Percentiles rank a stretch among this genome's conserved stretches.
phyloP scores from a whole-genome alignment of 352 stramenopile genomes.

The Phytophthora uliginosa region DNA sequence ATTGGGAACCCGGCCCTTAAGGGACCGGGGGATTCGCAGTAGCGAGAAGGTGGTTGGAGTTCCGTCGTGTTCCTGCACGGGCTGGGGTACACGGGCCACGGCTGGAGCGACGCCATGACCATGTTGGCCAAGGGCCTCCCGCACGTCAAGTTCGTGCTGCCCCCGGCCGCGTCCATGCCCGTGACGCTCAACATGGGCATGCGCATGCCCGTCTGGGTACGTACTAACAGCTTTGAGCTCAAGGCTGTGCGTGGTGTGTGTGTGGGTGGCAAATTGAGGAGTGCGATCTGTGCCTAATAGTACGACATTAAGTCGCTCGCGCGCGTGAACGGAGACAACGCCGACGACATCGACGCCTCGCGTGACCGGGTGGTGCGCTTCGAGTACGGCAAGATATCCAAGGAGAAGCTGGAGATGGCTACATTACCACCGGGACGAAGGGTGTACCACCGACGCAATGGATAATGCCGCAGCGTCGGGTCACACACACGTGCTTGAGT shows the following conservation, averaged over 20 bases:
- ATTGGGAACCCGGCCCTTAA: no score
- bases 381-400: constrained; percentile 68
- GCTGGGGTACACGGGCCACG: no score
- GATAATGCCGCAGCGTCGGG: constrained; percentile 18
- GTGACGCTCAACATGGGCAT: constrained; percentile 97
- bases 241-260: no score
- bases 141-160: no score
- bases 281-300: constrained; percentile 5
- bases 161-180: constrained; percentile 79
- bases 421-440: not conserved
- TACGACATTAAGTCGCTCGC: constrained; percentile 96
- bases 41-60: no score
- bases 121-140: no score
- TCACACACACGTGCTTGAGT: constrained; percentile 22
- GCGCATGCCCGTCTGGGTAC: constrained; percentile 93
- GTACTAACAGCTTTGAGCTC: not conserved
- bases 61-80: no score
- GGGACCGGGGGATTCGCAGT: no score
- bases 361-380: constrained; percentile 68
- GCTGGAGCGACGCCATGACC: no score
- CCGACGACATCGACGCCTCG: constrained; percentile 91
- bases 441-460: constrained; percentile 15
- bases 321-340: constrained; percentile 89
- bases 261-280: not conserved
- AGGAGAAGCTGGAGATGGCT: constrained; percentile 59